Evolutionary conservation across 78 protist species (phyloP), one percentile per base, ranked within the genome.

Genomic region (Dictyostelium firmibasis): DNA sequence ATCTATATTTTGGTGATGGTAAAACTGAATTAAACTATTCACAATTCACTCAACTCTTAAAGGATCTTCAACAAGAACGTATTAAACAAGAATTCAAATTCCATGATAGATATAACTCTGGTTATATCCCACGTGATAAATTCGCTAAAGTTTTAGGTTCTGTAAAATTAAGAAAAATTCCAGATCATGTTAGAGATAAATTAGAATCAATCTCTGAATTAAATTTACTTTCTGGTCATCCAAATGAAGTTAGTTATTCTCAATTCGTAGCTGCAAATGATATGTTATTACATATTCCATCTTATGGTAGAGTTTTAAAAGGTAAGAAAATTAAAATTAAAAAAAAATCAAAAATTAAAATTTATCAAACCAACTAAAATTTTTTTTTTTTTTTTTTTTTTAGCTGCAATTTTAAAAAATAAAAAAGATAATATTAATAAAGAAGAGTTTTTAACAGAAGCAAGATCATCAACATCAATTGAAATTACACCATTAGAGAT

Each of bases 21-120:
- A 72, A 57, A 29, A 78, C 50, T 16, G 91, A 85, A 74, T 67
- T 85, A 25, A 84, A 92, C n/a, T 92, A 85, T n/a, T 78, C 85
- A n/a, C 95, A 85, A 83, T 92, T 92, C 62, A 92, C 95, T 78
- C 95, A 84, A 92, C 47, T 92, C 6, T 79, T 92, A 23, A 92
- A 92, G n/a, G 91, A 85, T 72, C 82, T 92, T 38, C 95, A 84
- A 85, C 91, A 92, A 70, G 91, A 84, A 72, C 86, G 91, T 83
- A 75, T 92, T 2, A 92, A 92, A 62, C 94, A 88, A 88, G 94
- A 88, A 33, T 88, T 88, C 72, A 88, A 81, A 78, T 50, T 44
- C 35, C 47, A 81, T 14, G 94, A 88, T 69, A 43, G 20, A 31
- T 60, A 23, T 16, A 57, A 81, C 7, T 62, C 94, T 33, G 94